phyloP scores from a whole-genome alignment of 139 green algal species.

The Picochlorum sp. region DNA sequence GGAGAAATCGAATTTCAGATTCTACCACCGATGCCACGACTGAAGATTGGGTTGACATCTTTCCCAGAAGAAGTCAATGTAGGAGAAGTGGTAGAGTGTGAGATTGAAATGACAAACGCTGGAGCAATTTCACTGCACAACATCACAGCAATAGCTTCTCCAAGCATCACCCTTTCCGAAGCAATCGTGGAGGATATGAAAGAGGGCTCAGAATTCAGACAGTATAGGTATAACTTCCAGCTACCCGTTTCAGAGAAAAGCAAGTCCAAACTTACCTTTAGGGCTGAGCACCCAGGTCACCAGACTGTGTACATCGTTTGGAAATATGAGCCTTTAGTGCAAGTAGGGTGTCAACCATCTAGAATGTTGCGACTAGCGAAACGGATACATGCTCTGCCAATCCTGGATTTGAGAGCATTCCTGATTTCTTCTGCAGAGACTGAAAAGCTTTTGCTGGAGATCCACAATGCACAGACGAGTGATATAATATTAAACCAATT shows the following conservation, averaged over 20 bases:
- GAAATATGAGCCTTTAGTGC: background rate
- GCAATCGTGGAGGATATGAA: background rate
- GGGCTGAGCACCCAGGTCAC: background rate
- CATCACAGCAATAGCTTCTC: background rate
- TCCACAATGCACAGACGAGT: too few relatives aligned
- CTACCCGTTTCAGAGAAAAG: background rate
- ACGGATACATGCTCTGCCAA: background rate
- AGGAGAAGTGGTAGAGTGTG: constrained; percentile 27
- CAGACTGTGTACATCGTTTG: background rate
- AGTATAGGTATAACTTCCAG: background rate
- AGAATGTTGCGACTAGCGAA: background rate
- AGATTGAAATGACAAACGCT: constrained; percentile 30
- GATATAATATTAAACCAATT: too few relatives aligned
- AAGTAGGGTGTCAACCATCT: background rate
- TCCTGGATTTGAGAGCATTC: background rate
- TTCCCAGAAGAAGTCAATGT: constrained; percentile 26
- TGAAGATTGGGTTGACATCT: constrained; percentile 35
- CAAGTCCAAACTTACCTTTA: background rate
- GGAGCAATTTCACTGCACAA: constrained; percentile 27
- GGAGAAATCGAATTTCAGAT: constrained; percentile 41
- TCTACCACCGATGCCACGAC: constrained; percentile 46
- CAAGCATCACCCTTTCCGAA: background rate
- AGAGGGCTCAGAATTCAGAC: background rate
- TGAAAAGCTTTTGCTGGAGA: background rate
- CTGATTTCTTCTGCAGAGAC: background rate